Base-by-base conservation (phyloP, 805 yeast genomes). In the Metschnikowia santaceciliae region DNA sequence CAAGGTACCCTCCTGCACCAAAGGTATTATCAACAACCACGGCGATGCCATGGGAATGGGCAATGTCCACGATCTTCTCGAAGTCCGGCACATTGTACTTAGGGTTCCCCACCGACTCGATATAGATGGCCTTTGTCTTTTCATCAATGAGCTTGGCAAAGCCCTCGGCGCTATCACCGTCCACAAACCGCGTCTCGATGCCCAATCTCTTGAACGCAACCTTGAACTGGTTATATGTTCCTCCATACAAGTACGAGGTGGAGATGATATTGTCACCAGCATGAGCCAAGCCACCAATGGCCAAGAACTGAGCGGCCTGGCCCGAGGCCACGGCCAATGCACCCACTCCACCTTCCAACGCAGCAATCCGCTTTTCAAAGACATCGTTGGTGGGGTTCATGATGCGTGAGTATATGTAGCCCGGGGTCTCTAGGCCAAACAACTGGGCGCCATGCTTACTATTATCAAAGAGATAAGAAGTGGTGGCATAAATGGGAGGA, bases 11-110 rank as follows among this genome's bases (percentile, higher is more conserved):
- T 70, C 96, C 97, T 41, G 97, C 97, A 66, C 96, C 98, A 62
- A 91, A 91, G 17, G 98, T 91, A 81, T 91, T 91, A 72, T 91
- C 98, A 43, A 88, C 96, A 46, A 91, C 92, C 43, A 92, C 83
- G 46, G 96, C 96, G 45, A 90, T 76, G 54, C 97, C 97, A 58
- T 87, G 79, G 52, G 84, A 81, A 69, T 90, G 97, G 48, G 96
- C 96, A 47, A 88, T 75, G 32, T 78, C 84, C 43, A 80, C 80
- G 56, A 91, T 78, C 50, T 75, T 80, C 69, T 86, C 90, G 62
- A 92, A 89, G 70, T 91, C 97, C 50, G 97, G 97, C 51, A 91
- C 85, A 65, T 88, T 88, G 72, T 87, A 90, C 64, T 84, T 85
- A 53, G 98, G 98, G 72, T 91, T 91, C 60, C 97, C 96, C 62